Conservation (phyloP, 1,284 basidiomycete genomes). For the Leucoagaricus sp. region DNA sequence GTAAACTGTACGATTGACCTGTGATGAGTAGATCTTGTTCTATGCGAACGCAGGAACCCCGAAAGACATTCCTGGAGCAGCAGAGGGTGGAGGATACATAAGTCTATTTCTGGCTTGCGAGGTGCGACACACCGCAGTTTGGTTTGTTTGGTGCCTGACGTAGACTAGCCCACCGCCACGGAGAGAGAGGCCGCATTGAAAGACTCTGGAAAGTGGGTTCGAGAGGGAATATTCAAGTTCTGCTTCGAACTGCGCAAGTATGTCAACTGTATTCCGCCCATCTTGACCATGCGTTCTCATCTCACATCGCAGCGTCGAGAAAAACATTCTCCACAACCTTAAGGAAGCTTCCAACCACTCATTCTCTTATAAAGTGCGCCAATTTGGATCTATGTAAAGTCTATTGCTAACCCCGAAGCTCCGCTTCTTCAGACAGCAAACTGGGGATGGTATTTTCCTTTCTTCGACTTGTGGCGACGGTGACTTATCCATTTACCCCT, state of each 20-base stretch:
- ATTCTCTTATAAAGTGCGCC: conserved; percentile 72
- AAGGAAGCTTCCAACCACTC: conserved; percentile 87
- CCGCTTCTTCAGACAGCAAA: conserved; percentile 61
- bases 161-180: conserved; percentile 67
- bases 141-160: conserved; percentile 3
- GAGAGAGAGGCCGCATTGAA: conserved; percentile 66
- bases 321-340: conserved; percentile 53
- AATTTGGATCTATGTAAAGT: not conserved
- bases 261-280: conserved; percentile 13
- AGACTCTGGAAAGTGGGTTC: conserved; percentile 65
- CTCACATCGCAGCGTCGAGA: conserved; percentile 41
- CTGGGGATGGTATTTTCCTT: conserved; percentile 65
- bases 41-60: conserved; percentile 77
- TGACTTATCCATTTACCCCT: conserved; percentile 11
- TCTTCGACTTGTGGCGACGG: not conserved
- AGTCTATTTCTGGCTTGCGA: conserved; percentile 83
- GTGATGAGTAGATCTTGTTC: conserved; percentile 61
- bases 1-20: not conserved
- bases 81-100: conserved; percentile 49
- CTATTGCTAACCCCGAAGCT: not conserved
- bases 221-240: conserved; percentile 85
- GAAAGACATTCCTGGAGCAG: conserved; percentile 37
- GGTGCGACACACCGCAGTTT: conserved; percentile 42
- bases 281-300: conserved; percentile 5
- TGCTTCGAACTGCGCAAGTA: conserved; percentile 80